phyloP scores from a whole-genome alignment of 2,329 filamentous ascomycete genomes.

The Pyricularia sp. region DNA sequence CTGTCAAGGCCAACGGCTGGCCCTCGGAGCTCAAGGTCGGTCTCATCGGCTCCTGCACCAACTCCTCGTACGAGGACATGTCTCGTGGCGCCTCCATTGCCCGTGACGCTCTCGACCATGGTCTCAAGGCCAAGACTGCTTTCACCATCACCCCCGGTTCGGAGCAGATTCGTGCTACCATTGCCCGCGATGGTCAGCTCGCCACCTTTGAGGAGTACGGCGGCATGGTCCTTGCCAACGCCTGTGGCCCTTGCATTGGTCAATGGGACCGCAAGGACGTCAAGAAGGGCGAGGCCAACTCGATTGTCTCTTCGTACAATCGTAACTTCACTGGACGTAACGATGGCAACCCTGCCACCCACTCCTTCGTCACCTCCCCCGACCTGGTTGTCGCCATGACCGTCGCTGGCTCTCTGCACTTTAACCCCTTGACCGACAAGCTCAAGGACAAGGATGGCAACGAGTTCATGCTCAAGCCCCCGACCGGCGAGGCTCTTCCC shows the following conservation, averaged over 20 bases:
- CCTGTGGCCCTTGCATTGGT: constrained; percentile 85
- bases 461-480: constrained; percentile 79
- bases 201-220: constrained; percentile 95
- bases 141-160: constrained; percentile 96
- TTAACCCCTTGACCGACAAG: constrained; percentile 90
- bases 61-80: constrained; percentile 84
- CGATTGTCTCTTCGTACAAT: constrained; percentile 98
- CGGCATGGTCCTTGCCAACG: constrained; percentile 89
- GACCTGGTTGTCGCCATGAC: constrained; percentile 33
- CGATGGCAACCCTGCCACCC: constrained; percentile 40
- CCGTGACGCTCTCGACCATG: constrained; percentile 81
- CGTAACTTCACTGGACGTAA: constrained; percentile 99
- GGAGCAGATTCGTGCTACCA: constrained; percentile 93
- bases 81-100: constrained; percentile 85
- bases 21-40: constrained; percentile 94
- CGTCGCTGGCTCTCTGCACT: constrained; percentile 45
- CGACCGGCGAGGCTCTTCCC: constrained; percentile 75
- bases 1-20: constrained; percentile 91
- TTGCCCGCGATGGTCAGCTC: constrained; percentile 82
- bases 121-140: constrained; percentile 83
- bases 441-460: constrained; percentile 95
- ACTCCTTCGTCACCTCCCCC: constrained; percentile 37
- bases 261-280: constrained; percentile 94
- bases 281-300: constrained; percentile 92
- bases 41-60: constrained; percentile 97